These are phyloP conservation scores for Mucor velutinosus DNA, from an alignment of 371 early-diverging fungal species.

Conservation along the genomic window DNA sequence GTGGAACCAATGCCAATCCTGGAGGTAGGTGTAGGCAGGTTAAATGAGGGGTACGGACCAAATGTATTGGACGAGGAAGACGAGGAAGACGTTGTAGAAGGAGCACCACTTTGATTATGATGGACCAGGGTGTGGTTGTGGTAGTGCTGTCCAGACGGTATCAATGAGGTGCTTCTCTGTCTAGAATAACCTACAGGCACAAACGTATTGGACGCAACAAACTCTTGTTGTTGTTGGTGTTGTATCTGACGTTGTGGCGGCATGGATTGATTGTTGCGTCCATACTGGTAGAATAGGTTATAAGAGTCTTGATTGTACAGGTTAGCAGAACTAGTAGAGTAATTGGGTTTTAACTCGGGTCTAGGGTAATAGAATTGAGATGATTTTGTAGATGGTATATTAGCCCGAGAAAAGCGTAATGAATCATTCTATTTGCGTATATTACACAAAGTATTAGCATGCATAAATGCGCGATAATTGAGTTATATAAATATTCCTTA, in stretches of 20 bases:
- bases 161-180: constrained; percentile 27
- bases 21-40: not conserved
- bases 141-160: constrained; percentile 14
- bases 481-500: constrained; percentile 1
- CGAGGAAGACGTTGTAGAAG: not conserved
- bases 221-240: constrained; percentile 1
- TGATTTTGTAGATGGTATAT: not conserved
- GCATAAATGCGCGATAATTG: not conserved
- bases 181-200: constrained; percentile 24
- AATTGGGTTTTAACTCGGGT: constrained; percentile 18
- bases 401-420: not conserved
- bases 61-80: not conserved
- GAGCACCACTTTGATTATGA: not conserved
- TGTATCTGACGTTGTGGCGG: not conserved
- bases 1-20: constrained; percentile 9
- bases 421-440: not conserved
- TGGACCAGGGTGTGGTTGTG: not conserved
- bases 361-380: constrained; percentile 13
- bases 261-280: not conserved
- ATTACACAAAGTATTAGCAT: not conserved
- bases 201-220: not conserved
- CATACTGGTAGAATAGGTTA: not conserved
- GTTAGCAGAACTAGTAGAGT: constrained; percentile 9
- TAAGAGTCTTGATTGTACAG: not conserved
- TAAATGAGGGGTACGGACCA: constrained; percentile 1